Evolutionary conservation across 495 filamentous ascomycete genomes (phyloP), one percentile per base, ranked within the genome.

Genomic region (Podospora comata): DNA sequence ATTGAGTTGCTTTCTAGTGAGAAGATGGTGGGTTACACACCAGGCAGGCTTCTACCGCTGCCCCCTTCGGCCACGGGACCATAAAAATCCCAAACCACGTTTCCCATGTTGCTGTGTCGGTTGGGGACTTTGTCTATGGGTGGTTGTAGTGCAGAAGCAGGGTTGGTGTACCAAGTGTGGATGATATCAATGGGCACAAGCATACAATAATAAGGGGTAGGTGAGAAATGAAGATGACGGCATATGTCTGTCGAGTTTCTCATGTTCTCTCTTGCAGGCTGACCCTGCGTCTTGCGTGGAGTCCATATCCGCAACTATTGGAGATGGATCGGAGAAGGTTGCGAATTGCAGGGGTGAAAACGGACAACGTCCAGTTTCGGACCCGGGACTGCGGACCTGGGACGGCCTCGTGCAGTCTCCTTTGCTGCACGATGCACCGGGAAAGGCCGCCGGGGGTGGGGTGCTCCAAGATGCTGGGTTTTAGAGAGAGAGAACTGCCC

Each of bases 301-400:
- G 30, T 7, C 30, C 39, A 48, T 48, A 48, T 48, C 9, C 6
- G 39, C 39, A 48, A 13, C 15, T 48, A 13, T 48, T 48, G 7
- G 39, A 18, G 39, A 48, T 48, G 15, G 39, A 48, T 48, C 39
- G 0, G 39, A 13, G 39, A 6, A 48, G 39, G 9, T 48, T 48
- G 15, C 13, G 15, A 48, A 48, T 48, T 48, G 39, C 39, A 72
- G 74, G 76, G 74, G 74, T 59, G 64, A 68, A 74, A 55, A 62
- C 48, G 67, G 64, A 54, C 69, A 58, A 28, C 13, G 39, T 48
- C 39, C 39, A 48, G 39, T 48, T 64, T 74, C 70, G 39, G 39
- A 48, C 39, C 73, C 73, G 70, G 69, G 67, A 65, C 71, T 63
- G 60, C 39, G 63, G 69, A 68, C 48, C 73, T 70, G 71, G 73